Evolutionary conservation across 495 filamentous ascomycete genomes (phyloP).

Genomic region (Tuber melanosporum): DNA sequence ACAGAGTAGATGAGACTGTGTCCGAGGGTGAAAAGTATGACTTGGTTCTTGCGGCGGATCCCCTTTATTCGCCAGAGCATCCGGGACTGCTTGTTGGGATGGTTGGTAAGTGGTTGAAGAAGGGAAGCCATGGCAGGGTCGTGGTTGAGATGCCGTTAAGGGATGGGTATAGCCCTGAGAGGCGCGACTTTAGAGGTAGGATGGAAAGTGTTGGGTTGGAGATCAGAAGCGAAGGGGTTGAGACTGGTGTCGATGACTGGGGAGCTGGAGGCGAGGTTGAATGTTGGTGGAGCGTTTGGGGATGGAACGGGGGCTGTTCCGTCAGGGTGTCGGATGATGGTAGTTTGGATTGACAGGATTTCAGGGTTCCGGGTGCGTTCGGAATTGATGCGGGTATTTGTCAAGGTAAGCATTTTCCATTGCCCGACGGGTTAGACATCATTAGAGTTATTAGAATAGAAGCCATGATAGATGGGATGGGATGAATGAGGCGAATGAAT

Average conservation of each 20-base stretch:
- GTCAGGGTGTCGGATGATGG: neutral
- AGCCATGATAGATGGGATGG: neutral
- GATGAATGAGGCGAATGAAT: neutral
- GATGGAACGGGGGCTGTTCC: conserved; percentile 12
- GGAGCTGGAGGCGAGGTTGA: conserved; percentile 51
- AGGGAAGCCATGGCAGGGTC: conserved; percentile 48
- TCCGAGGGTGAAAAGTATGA: conserved; percentile 49
- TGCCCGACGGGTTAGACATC: neutral
- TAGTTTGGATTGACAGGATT: neutral
- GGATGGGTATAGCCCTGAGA: conserved; percentile 52
- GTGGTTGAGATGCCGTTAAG: conserved; percentile 62
- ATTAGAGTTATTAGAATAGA: neutral
- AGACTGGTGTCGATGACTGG: conserved; percentile 68
- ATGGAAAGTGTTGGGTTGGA: conserved; percentile 53
- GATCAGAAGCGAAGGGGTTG: conserved; percentile 55
- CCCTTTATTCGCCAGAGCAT: conserved; percentile 63
- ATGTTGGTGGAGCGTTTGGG: conserved; percentile 55
- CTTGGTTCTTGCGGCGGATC: conserved; percentile 64
- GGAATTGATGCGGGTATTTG: neutral
- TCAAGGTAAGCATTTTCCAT: neutral
- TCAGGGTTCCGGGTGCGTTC: neutral
- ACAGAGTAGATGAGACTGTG: conserved; percentile 30
- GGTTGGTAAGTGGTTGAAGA: conserved; percentile 52
- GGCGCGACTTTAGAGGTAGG: conserved; percentile 50
- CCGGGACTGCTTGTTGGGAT: conserved; percentile 56